A percentile compares a stretch with the other conserved stretches of the same genome.
Conservation (phyloP, 1,284 basidiomycete species). For the Tremellales sp. region DNA sequence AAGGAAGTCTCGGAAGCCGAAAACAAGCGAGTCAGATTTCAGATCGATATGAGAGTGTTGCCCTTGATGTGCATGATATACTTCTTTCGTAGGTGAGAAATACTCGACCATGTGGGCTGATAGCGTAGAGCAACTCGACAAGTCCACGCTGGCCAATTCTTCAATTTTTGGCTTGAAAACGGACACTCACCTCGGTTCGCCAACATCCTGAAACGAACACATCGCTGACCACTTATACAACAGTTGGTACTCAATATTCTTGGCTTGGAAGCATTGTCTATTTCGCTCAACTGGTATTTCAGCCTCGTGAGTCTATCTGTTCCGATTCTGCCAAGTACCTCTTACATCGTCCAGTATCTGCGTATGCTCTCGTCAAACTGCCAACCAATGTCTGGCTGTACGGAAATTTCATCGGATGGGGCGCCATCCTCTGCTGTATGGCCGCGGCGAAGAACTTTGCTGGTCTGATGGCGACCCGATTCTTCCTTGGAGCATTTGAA, state of each 20-base stretch:
- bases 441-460: slow-evolving; percentile 21
- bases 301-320: slow-evolving; percentile 23
- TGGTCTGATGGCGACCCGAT: slow-evolving; percentile 24
- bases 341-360: background rate
- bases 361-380: slow-evolving; percentile 7
- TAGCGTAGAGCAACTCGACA: slow-evolving; percentile 29
- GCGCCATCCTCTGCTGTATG: slow-evolving; percentile 18
- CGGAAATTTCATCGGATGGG: slow-evolving; percentile 24
- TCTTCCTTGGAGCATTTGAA: slow-evolving; percentile 32
- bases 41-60: slow-evolving; percentile 20
- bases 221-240: background rate
- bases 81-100: background rate
- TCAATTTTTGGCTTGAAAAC: slow-evolving; percentile 23
- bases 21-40: slow-evolving; percentile 8
- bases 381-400: slow-evolving; percentile 10
- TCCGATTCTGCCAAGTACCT: background rate
- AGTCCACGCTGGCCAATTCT: slow-evolving; percentile 27
- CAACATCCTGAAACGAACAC: background rate
- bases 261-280: slow-evolving; percentile 35
- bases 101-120: background rate
- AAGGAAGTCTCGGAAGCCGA: slow-evolving; percentile 16
- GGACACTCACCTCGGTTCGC: slow-evolving; percentile 21
- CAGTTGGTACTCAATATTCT: slow-evolving; percentile 25
- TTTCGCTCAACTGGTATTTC: slow-evolving; percentile 37
- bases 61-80: slow-evolving; percentile 14